Percentiles rank a stretch among this genome's conserved stretches.
phyloP scores from a whole-genome alignment of 768 basidiomycete species.

The Termitomyces sp. region DNA sequence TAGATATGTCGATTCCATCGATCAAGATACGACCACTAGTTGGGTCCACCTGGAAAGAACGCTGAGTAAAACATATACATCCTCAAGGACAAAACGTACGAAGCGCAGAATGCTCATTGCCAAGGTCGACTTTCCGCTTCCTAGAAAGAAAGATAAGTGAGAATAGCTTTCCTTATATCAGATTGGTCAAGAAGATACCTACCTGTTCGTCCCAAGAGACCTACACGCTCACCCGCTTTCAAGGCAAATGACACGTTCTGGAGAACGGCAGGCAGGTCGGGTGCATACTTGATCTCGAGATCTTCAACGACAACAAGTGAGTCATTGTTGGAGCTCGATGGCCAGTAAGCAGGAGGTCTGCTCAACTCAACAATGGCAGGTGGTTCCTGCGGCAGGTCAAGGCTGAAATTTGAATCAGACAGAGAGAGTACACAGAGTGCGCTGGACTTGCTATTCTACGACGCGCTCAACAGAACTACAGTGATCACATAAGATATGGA shows the following conservation, averaged over 20 bases:
- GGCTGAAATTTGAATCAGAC: slow-evolving; percentile 17
- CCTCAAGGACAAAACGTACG: slow-evolving; percentile 31
- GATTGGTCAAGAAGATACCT: background rate
- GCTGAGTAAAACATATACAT: background rate
- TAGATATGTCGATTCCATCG: slow-evolving; percentile 85
- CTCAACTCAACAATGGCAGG: slow-evolving; percentile 66
- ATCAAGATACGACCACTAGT: slow-evolving; percentile 68
- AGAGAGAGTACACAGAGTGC: background rate
- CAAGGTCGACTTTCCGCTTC: slow-evolving; percentile 78
- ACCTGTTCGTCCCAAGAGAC: slow-evolving; percentile 77
- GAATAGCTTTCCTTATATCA: background rate
- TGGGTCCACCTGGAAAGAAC: slow-evolving; percentile 56
- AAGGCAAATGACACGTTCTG: slow-evolving; percentile 71
- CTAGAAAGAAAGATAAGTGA: slow-evolving; percentile 21
- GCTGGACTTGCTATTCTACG: slow-evolving; percentile 63
- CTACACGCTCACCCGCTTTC: slow-evolving; percentile 66
- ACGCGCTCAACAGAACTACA: slow-evolving; percentile 85
- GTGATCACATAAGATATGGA: background rate
- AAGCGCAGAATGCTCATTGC: slow-evolving; percentile 86
- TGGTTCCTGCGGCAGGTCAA: slow-evolving; percentile 85
- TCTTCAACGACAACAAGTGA: slow-evolving; percentile 65
- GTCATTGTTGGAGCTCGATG: slow-evolving; percentile 58
- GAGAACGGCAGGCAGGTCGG: slow-evolving; percentile 77
- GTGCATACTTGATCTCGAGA: slow-evolving; percentile 75
- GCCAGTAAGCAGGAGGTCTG: slow-evolving; percentile 90